Evolutionary conservation across 768 basidiomycete genomes (phyloP), one percentile per base, ranked within the genome.

Genomic region (Lentinula raphanica): DNA sequence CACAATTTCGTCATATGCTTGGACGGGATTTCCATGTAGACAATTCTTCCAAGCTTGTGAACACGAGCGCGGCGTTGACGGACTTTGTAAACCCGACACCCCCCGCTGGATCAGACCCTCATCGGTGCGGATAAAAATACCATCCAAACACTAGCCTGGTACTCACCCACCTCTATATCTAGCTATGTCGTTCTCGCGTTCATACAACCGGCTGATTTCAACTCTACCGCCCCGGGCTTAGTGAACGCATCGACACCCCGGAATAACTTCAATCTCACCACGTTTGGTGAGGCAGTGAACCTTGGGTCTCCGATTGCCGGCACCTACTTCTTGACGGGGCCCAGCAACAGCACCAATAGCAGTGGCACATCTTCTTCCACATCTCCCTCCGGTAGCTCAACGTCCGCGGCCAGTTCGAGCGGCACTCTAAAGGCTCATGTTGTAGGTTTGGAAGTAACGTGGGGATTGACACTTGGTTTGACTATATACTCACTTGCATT

Each of bases 301-400:
- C 66, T 79, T 15, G 72, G 72, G 1, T 54, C 62, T 27, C 75
- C 76, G 3, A 60, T 78, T 42, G 76, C 74, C 17, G 78, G 77
- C 32, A 76, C 72, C 46, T 79, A 72, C 64, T 79, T 79, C 66
- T 63, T 76, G 29, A 71, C 73, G 15, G 75, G 74, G 2, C 69
- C 75, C 5, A 65, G 65, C 39, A 58, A 61, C 57, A 58, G 60
- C 58, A 44, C 49, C 63, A 53, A 62, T 21, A 21, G 59, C 4
- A 60, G 46, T 48, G 49, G 45, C 31, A 39, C 56, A n/a, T 42
- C 60, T 49, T 29, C 54, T 44, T 56, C 42, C 0, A 27, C 40
- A n/a, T 27, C 35, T 28, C 38, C 53, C 23, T 9, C 53, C 42
- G 27, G 49, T 21, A 38, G 36, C 36, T 17, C 36, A 36, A 27